phyloP scores from a whole-genome alignment of 495 filamentous ascomycete genomes.

The Aspergillus asperescens region DNA sequence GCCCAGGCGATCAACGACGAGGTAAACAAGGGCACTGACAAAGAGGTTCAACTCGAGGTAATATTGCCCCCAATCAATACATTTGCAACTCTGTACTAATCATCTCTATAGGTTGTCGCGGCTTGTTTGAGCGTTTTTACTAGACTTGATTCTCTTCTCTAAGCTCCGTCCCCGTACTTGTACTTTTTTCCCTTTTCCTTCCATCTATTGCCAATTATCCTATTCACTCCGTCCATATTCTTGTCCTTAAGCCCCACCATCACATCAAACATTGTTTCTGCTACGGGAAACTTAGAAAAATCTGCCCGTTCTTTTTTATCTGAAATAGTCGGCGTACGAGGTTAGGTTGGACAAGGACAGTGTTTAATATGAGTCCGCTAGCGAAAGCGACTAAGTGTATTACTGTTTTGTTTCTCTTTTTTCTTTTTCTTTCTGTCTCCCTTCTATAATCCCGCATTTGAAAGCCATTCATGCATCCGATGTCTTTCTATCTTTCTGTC shows the following conservation, averaged over 20 bases:
- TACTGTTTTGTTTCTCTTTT: slow-evolving; percentile 7
- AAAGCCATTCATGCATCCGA: no score
- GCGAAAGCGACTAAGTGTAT: slow-evolving; percentile 12
- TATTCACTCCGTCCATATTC: slow-evolving; percentile 11
- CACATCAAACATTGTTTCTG: slow-evolving; percentile 6
- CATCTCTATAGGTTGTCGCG: slow-evolving; percentile 63
- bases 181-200: slow-evolving; percentile 16
- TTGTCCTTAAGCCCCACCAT: slow-evolving; percentile 1
- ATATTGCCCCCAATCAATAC: slow-evolving; percentile 4
- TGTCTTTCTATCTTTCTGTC: no score
- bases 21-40: slow-evolving; percentile 76
- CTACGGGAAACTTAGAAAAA: not conserved
- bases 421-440: slow-evolving; percentile 8
- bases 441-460: no score
- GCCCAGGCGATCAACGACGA: slow-evolving; percentile 86
- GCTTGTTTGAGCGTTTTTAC: slow-evolving; percentile 97
- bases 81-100: not conserved
- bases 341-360: slow-evolving; percentile 6
- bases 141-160: slow-evolving; percentile 88
- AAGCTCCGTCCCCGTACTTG: slow-evolving; percentile 18
- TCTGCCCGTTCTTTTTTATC: not conserved
- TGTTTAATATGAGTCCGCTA: slow-evolving; percentile 17
- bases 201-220: slow-evolving; percentile 15
- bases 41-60: slow-evolving; percentile 92
- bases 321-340: slow-evolving; percentile 10